Base-by-base conservation (phyloP, 1,284 basidiomycete species). In the Ustilago trichophora region DNA sequence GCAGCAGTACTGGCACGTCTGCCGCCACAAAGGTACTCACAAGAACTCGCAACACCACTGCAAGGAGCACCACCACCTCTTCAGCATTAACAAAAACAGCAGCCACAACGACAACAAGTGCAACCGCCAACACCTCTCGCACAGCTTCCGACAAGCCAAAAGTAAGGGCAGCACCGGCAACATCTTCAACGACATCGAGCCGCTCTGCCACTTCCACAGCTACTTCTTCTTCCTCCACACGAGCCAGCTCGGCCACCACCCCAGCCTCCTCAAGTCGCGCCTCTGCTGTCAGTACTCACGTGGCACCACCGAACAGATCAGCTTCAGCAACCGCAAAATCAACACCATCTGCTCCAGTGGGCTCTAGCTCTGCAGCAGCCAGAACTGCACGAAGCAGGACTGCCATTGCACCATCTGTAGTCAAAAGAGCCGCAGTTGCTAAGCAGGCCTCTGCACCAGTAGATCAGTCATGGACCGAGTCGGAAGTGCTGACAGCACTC, bases 391-490 rank as follows among this genome's bases (percentile, higher is more conserved):
- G 41, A 11, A 44, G 19, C 18, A 24, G 25, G 19, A 31, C 49
- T 29, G 38, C 48, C 12, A 12, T 34, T 12, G 25, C 37, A n/a
- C 34, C 43, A 2, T 18, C 37, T n/a, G 27, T 38, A 18, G 22
- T 35, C 33, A 26, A 24, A 15, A 3, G 36, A 18, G 19, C 21
- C 32, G 3, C 51, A 35, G 16, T 41, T 16, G 19, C 45, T 2
- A 41, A 42, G 29, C 24, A 25, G 27, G 13, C 10, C 13, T 2
- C 11, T 16, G 26, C 34, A 11, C 21, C 18, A 16, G 16, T 51
- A 9, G 35, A 67, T 3, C 24, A 43, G n/a, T 34, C 40, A 2
- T 58, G 65, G 59, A 54, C 58, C 9, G 59, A 58, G 19, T 43
- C 55, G 16, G 38, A 62, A 21, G 35, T 58, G 13, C 42, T 59